Evolutionary conservation across 2,329 filamentous ascomycete genomes (phyloP).

Genomic region (Aspergillus vadensis): DNA sequence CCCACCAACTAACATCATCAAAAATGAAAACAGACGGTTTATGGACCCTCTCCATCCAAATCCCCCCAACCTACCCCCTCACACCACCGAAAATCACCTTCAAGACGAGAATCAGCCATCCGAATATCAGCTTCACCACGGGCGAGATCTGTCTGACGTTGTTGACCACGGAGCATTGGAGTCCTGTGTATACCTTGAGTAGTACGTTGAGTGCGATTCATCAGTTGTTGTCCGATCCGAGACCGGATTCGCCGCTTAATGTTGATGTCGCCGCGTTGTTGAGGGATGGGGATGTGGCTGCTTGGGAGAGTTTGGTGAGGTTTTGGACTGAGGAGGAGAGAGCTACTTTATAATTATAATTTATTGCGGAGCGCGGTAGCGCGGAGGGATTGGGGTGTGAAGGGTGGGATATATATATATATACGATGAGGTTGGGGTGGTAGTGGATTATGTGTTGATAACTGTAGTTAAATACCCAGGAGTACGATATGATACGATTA

Average conservation of each 20-base stretch:
- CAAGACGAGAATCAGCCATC: conserved; percentile 80
- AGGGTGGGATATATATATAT: neutral
- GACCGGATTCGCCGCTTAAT: conserved; percentile 52
- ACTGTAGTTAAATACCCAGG: too few relatives aligned
- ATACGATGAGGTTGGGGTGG: neutral
- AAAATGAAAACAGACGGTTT: conserved; percentile 62
- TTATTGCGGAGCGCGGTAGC: too few relatives aligned
- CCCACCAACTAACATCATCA: too few relatives aligned
- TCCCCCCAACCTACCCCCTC: conserved; percentile 78
- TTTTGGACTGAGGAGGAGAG: conserved; percentile 52
- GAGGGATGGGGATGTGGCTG: conserved; percentile 47
- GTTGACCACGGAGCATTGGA: conserved; percentile 72
- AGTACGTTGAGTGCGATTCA: conserved; percentile 51
- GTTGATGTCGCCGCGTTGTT: conserved; percentile 51
- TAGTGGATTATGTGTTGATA: neutral
- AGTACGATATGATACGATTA: too few relatives aligned
- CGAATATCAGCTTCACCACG: conserved; percentile 72
- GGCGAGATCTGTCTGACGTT: conserved; percentile 96
- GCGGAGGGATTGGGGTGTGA: too few relatives aligned
- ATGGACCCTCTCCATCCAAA: conserved; percentile 77
- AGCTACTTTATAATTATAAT: conserved; percentile 17
- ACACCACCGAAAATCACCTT: conserved; percentile 77
- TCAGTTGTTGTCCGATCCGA: conserved; percentile 49
- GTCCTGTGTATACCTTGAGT: conserved; percentile 76
- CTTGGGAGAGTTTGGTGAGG: conserved; percentile 49